These are phyloP conservation scores for Thielaviopsis euricoi DNA, from an alignment of 2,329 filamentous ascomycete species.

Conservation along the genomic window DNA sequence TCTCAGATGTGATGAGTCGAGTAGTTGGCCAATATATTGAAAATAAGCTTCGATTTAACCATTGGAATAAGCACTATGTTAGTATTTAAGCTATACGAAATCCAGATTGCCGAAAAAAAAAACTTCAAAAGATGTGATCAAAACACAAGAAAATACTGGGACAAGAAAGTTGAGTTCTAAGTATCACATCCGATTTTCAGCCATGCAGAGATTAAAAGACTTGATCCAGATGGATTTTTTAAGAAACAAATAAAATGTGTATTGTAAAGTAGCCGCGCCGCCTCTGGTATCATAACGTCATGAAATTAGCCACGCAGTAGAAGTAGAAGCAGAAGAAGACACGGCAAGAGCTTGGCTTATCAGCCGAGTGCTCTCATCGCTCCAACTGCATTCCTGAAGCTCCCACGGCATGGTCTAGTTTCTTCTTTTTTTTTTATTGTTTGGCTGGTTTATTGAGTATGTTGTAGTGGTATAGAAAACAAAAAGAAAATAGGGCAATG, in stretches of 20 bases:
- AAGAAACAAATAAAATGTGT: not conserved
- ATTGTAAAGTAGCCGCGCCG: not conserved
- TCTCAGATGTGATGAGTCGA: no score
- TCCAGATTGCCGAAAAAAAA: no score
- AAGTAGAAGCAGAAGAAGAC: no score
- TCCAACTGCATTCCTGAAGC: not conserved
- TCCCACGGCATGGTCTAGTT: not conserved
- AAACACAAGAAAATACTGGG: no score
- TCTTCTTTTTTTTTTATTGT: not conserved
- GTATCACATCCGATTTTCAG: not conserved
- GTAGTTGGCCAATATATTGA: no score
- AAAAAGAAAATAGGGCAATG: no score
- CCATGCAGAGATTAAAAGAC: not conserved
- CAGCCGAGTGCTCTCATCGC: no score
- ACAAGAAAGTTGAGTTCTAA: no score
- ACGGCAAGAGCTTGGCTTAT: not conserved
- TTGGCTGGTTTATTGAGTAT: not conserved
- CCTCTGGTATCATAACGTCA: slow-evolving; percentile 10
- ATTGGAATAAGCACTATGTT: no score
- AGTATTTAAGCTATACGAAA: no score
- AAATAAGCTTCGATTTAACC: no score
- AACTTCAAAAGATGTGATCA: no score
- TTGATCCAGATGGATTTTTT: not conserved
- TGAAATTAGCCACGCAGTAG: slow-evolving; percentile 1
- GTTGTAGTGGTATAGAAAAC: not conserved